Conservation (phyloP, 1,284 basidiomycete species). For the Ceraceosorus bombacis region DNA sequence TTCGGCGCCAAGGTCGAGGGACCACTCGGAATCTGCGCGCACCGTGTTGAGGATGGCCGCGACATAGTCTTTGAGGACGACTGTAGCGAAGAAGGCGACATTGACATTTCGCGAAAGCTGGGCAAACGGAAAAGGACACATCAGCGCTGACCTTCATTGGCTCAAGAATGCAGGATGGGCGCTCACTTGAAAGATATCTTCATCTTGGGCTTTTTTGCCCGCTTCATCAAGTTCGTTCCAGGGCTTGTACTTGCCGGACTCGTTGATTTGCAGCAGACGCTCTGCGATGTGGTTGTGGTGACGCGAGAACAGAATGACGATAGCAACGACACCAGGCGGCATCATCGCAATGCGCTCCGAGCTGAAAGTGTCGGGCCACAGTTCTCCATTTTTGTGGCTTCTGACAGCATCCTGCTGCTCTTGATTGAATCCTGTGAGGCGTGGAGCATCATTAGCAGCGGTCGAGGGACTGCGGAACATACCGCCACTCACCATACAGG, state of each 20-base stretch:
- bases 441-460: too few species aligned
- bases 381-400: too few species aligned
- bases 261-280: slow-evolving; percentile 56
- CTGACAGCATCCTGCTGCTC: too few species aligned
- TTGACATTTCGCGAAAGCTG: slow-evolving; percentile 49
- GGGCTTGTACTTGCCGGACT: slow-evolving; percentile 17
- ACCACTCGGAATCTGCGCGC: slow-evolving; percentile 28
- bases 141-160: too few species aligned
- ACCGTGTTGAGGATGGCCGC: slow-evolving; percentile 35
- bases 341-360: slow-evolving; percentile 61
- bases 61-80: slow-evolving; percentile 30
- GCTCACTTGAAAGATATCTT: slow-evolving; percentile 43
- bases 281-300: slow-evolving; percentile 70
- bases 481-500: slow-evolving; percentile 58
- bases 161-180: too few species aligned
- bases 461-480: slow-evolving; percentile 1
- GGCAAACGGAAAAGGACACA: too few species aligned
- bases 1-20: slow-evolving; percentile 27
- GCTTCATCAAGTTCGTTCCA: slow-evolving; percentile 13
- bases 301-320: slow-evolving; percentile 60
- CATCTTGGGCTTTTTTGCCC: slow-evolving; percentile 24
- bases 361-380: slow-evolving; percentile 29
- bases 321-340: slow-evolving; percentile 64
- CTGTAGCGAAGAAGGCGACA: slow-evolving; percentile 17
- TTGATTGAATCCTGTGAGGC: slow-evolving; percentile 58